Conservation (phyloP, 2,329 filamentous ascomycete genomes). For the Venturia effusa region DNA sequence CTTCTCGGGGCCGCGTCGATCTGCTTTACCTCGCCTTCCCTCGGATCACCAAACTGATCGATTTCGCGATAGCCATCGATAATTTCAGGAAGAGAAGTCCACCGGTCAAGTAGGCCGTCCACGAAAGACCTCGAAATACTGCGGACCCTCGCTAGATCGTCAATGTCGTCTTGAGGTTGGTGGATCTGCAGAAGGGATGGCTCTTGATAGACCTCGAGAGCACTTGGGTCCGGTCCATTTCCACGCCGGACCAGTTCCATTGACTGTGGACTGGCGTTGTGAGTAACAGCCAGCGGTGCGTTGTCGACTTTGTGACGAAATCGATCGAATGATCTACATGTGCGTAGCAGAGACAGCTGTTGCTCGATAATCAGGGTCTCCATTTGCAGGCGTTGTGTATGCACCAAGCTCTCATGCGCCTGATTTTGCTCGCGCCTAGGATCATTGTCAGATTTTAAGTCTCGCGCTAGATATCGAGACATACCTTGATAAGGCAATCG, state of each 20-base stretch:
- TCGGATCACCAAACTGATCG: neutral
- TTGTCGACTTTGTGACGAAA: neutral
- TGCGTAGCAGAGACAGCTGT: conserved; percentile 24
- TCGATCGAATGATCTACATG: conserved; percentile 17
- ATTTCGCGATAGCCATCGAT: neutral
- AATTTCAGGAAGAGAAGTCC: conserved; percentile 9
- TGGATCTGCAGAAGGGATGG: conserved; percentile 19
- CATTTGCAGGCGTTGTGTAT: conserved; percentile 26
- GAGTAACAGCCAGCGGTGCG: conserved; percentile 10
- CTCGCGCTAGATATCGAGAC: conserved; percentile 8
- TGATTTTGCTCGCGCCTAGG: neutral
- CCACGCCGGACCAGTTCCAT: conserved; percentile 14
- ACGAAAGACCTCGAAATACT: conserved; percentile 7
- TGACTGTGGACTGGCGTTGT: conserved; percentile 6
- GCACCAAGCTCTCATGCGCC: conserved; percentile 18
- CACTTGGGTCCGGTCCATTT: conserved; percentile 18
- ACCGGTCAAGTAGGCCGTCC: conserved; percentile 9
- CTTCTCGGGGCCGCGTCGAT: neutral
- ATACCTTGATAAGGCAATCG: conserved; percentile 28
- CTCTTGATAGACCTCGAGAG: conserved; percentile 22
- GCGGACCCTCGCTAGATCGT: conserved; percentile 16
- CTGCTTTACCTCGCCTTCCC: neutral
- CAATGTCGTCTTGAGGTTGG: conserved; percentile 15
- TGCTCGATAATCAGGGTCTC: conserved; percentile 29
- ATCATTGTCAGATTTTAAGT: neutral